These are phyloP conservation scores for Candida sithepensis DNA, from an alignment of 805 yeast genomes.

Conservation along the genomic window DNA sequence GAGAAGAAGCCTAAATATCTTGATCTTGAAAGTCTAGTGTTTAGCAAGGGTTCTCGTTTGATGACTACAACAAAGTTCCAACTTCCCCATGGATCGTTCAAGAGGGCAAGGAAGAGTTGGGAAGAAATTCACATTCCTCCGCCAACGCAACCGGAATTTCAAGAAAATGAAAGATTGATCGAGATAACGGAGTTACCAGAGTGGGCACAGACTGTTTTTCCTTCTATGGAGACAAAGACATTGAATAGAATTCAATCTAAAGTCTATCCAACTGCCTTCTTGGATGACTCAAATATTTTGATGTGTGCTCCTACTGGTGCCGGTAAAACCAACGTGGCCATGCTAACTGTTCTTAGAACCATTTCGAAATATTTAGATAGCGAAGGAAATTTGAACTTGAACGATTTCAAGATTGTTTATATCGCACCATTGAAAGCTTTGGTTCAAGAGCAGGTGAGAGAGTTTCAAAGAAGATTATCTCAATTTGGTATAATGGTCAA, in stretches of 20 bases:
- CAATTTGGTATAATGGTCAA: constrained; percentile 68
- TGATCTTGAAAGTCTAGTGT: constrained; percentile 59
- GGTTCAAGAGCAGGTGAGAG: constrained; percentile 92
- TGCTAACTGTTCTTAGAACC: constrained; percentile 69
- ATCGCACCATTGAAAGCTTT: constrained; percentile 93
- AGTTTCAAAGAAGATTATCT: constrained; percentile 65
- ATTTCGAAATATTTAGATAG: constrained; percentile 49
- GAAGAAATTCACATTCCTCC: constrained; percentile 94
- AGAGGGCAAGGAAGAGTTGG: constrained; percentile 65
- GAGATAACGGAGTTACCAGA: constrained; percentile 63
- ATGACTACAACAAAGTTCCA: constrained; percentile 64
- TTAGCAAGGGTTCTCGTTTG: constrained; percentile 71
- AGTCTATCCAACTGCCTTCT: constrained; percentile 76
- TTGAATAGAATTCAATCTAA: constrained; percentile 82
- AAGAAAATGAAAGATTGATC: constrained; percentile 42
- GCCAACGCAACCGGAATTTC: constrained; percentile 47
- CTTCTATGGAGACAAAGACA: constrained; percentile 56
- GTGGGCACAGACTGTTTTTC: constrained; percentile 82
- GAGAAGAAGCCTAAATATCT: constrained; percentile 43
- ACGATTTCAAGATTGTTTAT: constrained; percentile 73
- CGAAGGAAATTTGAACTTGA: constrained; percentile 48
- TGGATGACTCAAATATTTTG: constrained; percentile 64
- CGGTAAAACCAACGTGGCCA: constrained; percentile 96
- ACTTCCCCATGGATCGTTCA: constrained; percentile 82
- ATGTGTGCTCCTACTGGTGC: constrained; percentile 99